A percentile compares a stretch with the other conserved stretches of the same genome.
phyloP scores from a whole-genome alignment of 345 rosid species.

The Citrus maxima region DNA sequence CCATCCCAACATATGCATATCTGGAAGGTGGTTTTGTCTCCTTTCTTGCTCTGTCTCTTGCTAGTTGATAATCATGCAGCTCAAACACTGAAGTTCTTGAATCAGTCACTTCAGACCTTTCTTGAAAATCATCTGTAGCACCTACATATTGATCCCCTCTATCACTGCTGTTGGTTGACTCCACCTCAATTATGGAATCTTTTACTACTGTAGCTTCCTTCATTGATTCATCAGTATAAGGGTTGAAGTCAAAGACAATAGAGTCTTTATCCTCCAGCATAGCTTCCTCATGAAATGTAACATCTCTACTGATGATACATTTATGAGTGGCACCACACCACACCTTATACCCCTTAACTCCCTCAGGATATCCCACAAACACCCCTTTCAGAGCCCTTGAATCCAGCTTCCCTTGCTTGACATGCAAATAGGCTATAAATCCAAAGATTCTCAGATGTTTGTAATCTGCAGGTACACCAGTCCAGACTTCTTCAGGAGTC shows the following conservation, averaged over 20 bases:
- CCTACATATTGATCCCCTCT: rapidly evolving
- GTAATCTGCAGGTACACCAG: neutral
- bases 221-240: too few species aligned
- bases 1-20: neutral
- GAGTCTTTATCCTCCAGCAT: too few species aligned
- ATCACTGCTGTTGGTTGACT: neutral
- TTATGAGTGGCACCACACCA: too few species aligned
- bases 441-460: neutral
- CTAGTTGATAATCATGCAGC: neutral
- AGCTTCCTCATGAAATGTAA: neutral
- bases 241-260: rapidly evolving
- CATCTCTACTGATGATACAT: neutral
- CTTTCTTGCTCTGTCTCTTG: neutral
- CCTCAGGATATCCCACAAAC: too few species aligned
- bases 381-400: too few species aligned
- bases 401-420: too few species aligned
- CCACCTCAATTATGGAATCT: neutral
- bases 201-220: too few species aligned
- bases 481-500: neutral
- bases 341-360: too few species aligned
- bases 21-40: rapidly evolving
- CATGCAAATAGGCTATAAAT: too few species aligned
- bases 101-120: rapidly evolving
- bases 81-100: rapidly evolving
- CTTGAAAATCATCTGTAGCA: too few species aligned